Percentiles rank a stretch among this genome's conserved stretches.
These are phyloP conservation scores for Nicotiana paniculata DNA, from an alignment of 257 asterid genomes.

Conservation along the genomic window DNA sequence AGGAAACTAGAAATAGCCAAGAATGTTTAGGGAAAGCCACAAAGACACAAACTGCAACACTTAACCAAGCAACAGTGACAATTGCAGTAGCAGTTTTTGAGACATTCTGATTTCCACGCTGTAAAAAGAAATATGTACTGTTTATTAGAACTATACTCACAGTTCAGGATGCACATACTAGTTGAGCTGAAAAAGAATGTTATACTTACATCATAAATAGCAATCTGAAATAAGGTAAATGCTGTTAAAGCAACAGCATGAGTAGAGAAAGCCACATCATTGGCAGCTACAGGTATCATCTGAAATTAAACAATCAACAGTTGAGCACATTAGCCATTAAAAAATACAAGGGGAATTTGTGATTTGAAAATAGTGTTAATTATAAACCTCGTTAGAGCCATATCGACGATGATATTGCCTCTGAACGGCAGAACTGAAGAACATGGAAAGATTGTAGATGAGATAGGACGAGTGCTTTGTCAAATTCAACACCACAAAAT, in stretches of 20 bases:
- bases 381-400: constrained; percentile 56
- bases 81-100: constrained; percentile 45
- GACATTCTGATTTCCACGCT: constrained; percentile 82
- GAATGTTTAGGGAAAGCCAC: constrained; percentile 61
- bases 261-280: constrained; percentile 89
- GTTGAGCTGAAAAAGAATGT: neutral
- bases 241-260: constrained; percentile 83
- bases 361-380: too few relatives aligned
- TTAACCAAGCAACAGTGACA: constrained; percentile 52
- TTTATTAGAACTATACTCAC: neutral
- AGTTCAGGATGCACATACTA: neutral
- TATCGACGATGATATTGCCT: constrained; percentile 60
- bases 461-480: constrained; percentile 87
- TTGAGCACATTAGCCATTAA: neutral
- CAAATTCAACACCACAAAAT: constrained; percentile 73
- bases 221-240: constrained; percentile 68
- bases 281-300: constrained; percentile 97
- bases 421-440: constrained; percentile 75
- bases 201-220: constrained; percentile 56
- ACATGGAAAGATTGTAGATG: constrained; percentile 80
- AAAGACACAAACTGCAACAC: constrained; percentile 62
- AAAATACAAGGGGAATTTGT: too few relatives aligned
- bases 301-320: constrained; percentile 19
- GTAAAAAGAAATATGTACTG: constrained; percentile 11
- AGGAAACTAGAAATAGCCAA: constrained; percentile 86